Evolutionary conservation across 192 early-diverging fungal species (phyloP), one percentile per base, ranked within the genome.

Genomic region (Ambispora gerdemannii): DNA sequence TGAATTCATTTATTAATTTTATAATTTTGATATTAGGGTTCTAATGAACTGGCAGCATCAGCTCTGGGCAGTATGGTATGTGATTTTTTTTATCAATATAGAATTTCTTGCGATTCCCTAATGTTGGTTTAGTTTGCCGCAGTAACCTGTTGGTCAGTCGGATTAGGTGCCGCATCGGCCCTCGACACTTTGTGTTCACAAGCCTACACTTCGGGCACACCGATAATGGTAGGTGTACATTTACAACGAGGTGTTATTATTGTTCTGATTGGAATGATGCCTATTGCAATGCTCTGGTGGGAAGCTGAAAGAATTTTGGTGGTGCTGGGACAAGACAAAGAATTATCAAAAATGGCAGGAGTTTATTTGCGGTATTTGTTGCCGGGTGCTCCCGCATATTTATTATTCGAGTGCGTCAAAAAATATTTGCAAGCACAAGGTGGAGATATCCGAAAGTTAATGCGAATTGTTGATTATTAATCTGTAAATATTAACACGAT

Each of bases 351-450:
- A 4, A 77, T 94, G 8, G 84, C 92, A 22, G 83, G 87, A 7
- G 34, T 78, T 36, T 98, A 87, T 75, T 69, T 92, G n/a, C 75
- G 82, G 2, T 88, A 82, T 27, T 79, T 89, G 24, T 73, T 95
- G 34, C 75, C 88, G 1, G 92, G 93, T 0, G 84, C 88, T 25
- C 85, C 90, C 28, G 89, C 93, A 1, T 87, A 82, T 76, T 77
- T 97, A 76, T 80, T 86, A 22, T 90, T 91, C 82, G 94, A 97
- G 67, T 91, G 90, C 72, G 72, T 94, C 51, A 92, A 93, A 74
- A 85, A 92, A 66, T 97, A 84, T 71, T 80, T 97, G 22, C 92
- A 96, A 72, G 88, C 89, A 0, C 96, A 98, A 81, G 95, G 90
- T 67, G 88, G 89, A 19, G 75, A 75, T 56, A 13, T 49, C 19